Evolutionary conservation across 2,329 filamentous ascomycete species (phyloP).

Genomic region (Diaporthe eres): DNA sequence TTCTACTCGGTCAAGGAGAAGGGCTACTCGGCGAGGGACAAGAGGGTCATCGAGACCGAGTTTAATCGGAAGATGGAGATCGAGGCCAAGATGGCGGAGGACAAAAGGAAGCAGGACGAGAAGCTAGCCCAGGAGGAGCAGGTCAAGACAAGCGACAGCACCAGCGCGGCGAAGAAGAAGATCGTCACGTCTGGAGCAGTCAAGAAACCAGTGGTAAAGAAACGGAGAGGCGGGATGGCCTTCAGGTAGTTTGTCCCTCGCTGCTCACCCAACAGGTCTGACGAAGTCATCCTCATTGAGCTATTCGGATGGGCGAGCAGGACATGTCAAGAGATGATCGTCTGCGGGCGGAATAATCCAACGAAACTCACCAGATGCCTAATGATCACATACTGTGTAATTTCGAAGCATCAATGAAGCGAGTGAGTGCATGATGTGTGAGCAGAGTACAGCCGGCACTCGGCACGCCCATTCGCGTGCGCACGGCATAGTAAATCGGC

Average conservation of each 20-base stretch:
- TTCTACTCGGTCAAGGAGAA: constrained; percentile 99
- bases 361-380: not conserved
- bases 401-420: not conserved
- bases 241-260: constrained; percentile 27
- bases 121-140: constrained; percentile 66
- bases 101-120: constrained; percentile 78
- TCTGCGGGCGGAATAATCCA: not conserved
- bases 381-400: not conserved
- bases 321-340: not conserved
- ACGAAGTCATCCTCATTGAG: not conserved
- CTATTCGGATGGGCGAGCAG: not conserved
- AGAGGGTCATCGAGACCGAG: constrained; percentile 88
- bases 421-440: not conserved
- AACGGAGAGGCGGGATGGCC: constrained; percentile 63
- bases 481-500: not conserved
- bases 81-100: constrained; percentile 90
- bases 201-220: constrained; percentile 71
- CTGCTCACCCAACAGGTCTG: not conserved
- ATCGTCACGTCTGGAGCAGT: constrained; percentile 74
- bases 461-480: not conserved
- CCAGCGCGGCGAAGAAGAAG: constrained; percentile 61
- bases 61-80: constrained; percentile 96
- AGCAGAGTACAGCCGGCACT: not conserved
- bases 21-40: constrained; percentile 89
- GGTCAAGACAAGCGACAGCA: constrained; percentile 56